Conservation (phyloP, 1,139 yeast species). For the Geotrichum candidum region DNA sequence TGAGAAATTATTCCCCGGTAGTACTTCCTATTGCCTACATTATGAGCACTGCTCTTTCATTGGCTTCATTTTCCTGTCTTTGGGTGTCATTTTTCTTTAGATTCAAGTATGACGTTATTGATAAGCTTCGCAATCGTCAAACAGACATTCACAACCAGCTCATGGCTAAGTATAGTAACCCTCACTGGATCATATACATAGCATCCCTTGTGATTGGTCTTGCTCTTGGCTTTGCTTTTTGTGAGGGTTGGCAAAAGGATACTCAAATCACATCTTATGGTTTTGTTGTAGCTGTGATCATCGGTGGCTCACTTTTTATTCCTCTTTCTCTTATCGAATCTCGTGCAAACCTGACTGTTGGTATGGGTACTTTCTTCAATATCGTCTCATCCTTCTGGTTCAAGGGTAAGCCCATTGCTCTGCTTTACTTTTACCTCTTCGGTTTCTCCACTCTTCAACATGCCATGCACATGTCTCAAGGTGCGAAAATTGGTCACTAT, state of each 20-base stretch:
- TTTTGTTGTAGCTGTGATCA: conserved; percentile 42
- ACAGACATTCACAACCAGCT: conserved; percentile 49
- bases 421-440: conserved; percentile 44
- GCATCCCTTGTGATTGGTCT: conserved; percentile 38
- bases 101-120: background rate
- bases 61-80: conserved; percentile 49
- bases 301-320: conserved; percentile 42
- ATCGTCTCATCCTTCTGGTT: conserved; percentile 46
- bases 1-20: conserved; percentile 41
- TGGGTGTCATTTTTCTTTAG: conserved; percentile 42
- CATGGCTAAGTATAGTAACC: conserved; percentile 44
- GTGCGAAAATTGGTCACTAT: conserved; percentile 47
- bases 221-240: conserved; percentile 30
- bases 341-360: conserved; percentile 42
- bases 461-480: conserved; percentile 43
- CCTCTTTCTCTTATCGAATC: conserved; percentile 45
- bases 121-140: conserved; percentile 23
- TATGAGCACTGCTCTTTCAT: conserved; percentile 28
- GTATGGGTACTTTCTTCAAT: conserved; percentile 47
- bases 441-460: conserved; percentile 47
- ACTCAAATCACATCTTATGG: conserved; percentile 45
- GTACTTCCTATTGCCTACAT: conserved; percentile 47
- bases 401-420: conserved; percentile 47
- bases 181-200: conserved; percentile 46
- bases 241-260: conserved; percentile 23